Conservation (phyloP, 2,329 filamentous ascomycete species). For the Fusarium begoniae region DNA sequence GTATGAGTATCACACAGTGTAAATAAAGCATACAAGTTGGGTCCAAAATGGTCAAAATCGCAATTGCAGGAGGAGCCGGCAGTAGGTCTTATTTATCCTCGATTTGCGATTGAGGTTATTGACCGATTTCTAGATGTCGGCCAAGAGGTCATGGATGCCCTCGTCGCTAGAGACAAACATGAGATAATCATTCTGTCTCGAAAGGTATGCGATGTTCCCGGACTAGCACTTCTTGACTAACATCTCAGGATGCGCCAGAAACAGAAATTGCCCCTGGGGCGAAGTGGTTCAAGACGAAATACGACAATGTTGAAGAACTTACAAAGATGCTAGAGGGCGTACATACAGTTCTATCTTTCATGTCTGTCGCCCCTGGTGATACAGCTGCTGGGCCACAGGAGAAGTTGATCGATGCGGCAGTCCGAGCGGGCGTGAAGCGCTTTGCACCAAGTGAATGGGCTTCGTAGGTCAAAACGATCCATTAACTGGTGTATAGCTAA, state of each 20-base stretch:
- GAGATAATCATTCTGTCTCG: conserved; percentile 62
- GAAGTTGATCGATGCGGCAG: conserved; percentile 64
- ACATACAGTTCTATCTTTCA: conserved; percentile 64
- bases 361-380: conserved; percentile 46
- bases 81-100: conserved; percentile 5
- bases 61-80: conserved; percentile 35
- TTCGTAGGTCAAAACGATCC: conserved; percentile 42
- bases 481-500: neutral
- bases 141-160: conserved; percentile 60
- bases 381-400: conserved; percentile 42
- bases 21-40: too few relatives aligned
- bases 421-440: conserved; percentile 66
- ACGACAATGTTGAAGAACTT: conserved; percentile 49
- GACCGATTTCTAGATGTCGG: conserved; percentile 56
- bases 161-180: conserved; percentile 60
- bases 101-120: too few relatives aligned
- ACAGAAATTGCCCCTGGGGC: conserved; percentile 6
- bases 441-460: conserved; percentile 70
- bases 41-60: conserved; percentile 38
- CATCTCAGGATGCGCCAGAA: conserved; percentile 9
- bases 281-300: conserved; percentile 38
- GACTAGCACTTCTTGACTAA: neutral
- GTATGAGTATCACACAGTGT: too few relatives aligned
- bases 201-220: conserved; percentile 45
- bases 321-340: conserved; percentile 53